Base-by-base conservation (phyloP, 2,329 filamentous ascomycete species). In the Fusarium illudens region DNA sequence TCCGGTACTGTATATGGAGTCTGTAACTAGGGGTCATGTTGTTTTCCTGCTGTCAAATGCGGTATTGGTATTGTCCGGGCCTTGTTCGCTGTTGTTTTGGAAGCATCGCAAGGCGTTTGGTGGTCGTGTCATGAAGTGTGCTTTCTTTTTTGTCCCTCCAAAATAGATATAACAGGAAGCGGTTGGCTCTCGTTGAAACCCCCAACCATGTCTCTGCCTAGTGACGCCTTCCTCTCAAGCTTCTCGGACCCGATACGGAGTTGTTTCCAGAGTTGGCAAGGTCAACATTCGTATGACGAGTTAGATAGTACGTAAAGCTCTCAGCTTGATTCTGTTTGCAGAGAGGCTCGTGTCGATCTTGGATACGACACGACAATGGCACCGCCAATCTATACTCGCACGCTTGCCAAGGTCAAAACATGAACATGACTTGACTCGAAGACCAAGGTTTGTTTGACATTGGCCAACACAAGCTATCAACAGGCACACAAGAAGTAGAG, bases 81-180 rank as follows among this genome's bases (percentile, higher is more conserved):
- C n/a, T 44, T 36, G 10, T 34, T 53, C 19, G 7, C 46, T 55
- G 20, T 34, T n/a, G 15, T 49, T 22, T 58, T 36, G 19, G 15
- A 22, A 34, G 63, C 69, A 71, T 71, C 44, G 68, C 58, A 52
- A 55, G 69, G 69, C 50, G 68, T 68, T 61, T 61, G 50, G 37
- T 58, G 48, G 30, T 48, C 51, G 25, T 20, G 39, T 64, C 33
- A 51, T 55, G 15, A 53, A 53, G 37, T 39, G 30, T 34, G 49
- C n/a, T 36, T 46, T 54, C 12, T 34, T 17, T 17, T 33, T 27
- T 27, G 25, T 33, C 15, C 5, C 22, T 17, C 44, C 30, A 39
- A 54, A 27, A 30, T 56, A 57, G 22, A 67, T 44, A 44, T 56
- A 56, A 36, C 30, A 49, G 53, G 46, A 46, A 58, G 49, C 42